Evolutionary conservation across 163 green algal genomes (phyloP), one percentile per base, ranked within the genome.

Genomic region (Chlamydomonas reinhardtii): DNA sequence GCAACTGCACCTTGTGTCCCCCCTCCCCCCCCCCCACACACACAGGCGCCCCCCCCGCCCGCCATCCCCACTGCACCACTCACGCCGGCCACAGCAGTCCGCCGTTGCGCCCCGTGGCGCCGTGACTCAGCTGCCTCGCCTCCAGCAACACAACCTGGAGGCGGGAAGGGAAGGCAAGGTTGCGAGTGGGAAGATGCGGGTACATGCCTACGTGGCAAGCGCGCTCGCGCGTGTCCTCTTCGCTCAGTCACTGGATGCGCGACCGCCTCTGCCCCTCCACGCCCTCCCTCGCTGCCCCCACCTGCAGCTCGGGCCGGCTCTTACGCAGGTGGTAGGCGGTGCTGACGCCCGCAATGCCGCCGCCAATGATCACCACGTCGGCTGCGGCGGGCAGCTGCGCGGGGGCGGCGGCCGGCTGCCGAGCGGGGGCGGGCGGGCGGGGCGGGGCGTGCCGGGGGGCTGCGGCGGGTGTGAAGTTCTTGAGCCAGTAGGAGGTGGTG

Each of bases 61-160:
- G 32, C 22, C 54, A n/a, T 34, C 35, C 2, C 15, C 24, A 5
- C n/a, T 17, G 15, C 48, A 1, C 15, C 16, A 79, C 80, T 86
- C 70, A 86, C 80, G 80, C 80, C 5, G 80, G 80, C 80, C 80
- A 86, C 35, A 86, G 80, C 69, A 86, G 56, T 24, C 80, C 80
- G 1, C 80, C 80, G 56, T 86, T 86, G 35, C 80, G 54, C 4
- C 80, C 80, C 2, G 80, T 86, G 19, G 80, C 80, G 25, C 80
- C 80, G 80, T 80, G 70, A 56, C 80, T 86, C 12, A 86, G 69
- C 70, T 86, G 70, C 27, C 80, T 56, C 2, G 80, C 69, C 69
- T 86, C 80, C 70, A 86, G 59, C 34, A 86, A 59, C 56, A 86
- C 80, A 56, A 86, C 80, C 80, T 86, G 79, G n/a, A 24, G 71